A percentile compares a stretch with the other conserved stretches of the same genome.
Evolutionary conservation across 768 basidiomycete species (phyloP).

Genomic region (Sarcodon sp.): DNA sequence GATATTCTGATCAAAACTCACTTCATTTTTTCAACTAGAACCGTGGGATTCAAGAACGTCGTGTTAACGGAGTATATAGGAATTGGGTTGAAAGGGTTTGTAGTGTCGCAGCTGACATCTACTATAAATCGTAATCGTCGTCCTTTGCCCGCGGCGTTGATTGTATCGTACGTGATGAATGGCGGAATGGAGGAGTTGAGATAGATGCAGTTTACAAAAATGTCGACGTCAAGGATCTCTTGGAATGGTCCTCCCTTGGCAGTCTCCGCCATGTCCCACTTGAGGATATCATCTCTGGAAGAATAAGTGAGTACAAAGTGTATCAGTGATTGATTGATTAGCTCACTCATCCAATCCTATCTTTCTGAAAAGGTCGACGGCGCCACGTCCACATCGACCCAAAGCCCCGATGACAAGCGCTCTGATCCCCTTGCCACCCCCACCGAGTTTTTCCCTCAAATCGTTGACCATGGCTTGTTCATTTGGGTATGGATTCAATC

Average conservation of each 20-base stretch:
- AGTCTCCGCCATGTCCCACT: constrained; percentile 98
- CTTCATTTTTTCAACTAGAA: constrained; percentile 64
- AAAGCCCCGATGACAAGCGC: constrained; percentile 94
- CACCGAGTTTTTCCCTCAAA: constrained; percentile 55
- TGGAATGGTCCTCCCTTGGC: constrained; percentile 93
- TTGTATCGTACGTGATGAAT: constrained; percentile 66
- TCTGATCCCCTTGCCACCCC: constrained; percentile 60
- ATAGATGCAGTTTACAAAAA: constrained; percentile 99
- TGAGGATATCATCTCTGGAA: constrained; percentile 77
- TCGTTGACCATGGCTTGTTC: constrained; percentile 72
- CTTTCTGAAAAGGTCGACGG: constrained; percentile 91
- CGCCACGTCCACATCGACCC: constrained; percentile 89
- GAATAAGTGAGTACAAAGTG: neutral
- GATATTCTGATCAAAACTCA: constrained; percentile 24
- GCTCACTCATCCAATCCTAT: constrained; percentile 89
- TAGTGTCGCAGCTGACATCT: constrained; percentile 98
- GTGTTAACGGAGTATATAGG: constrained; percentile 93
- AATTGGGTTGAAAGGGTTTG: constrained; percentile 96
- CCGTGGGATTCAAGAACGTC: constrained; percentile 85
- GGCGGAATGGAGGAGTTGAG: constrained; percentile 74
- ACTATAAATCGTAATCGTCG: constrained; percentile 76
- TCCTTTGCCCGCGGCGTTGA: constrained; percentile 53
- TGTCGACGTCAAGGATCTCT: constrained; percentile 92
- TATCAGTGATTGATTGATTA: neutral
- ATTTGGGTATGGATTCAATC: constrained; percentile 69